These are phyloP conservation scores for Podospora australis DNA, from an alignment of 495 filamentous ascomycete species.

Conservation along the genomic window DNA sequence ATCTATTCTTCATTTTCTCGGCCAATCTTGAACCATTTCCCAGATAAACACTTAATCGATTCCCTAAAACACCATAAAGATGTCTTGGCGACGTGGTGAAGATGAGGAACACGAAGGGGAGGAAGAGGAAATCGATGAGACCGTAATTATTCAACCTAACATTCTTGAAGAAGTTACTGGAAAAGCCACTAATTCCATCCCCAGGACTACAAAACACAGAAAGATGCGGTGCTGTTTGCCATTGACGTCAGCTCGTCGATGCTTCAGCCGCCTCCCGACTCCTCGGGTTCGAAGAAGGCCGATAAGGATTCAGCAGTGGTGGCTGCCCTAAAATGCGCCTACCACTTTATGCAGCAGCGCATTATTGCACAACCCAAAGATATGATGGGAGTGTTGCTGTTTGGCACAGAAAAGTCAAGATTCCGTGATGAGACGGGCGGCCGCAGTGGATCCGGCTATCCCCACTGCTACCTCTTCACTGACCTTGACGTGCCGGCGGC, in stretches of 20 bases:
- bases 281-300: slow-evolving; percentile 62
- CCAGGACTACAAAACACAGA: slow-evolving; percentile 82
- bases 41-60: too few relatives aligned
- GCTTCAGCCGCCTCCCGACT: slow-evolving; percentile 62
- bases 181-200: not conserved
- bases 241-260: slow-evolving; percentile 93
- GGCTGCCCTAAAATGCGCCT: slow-evolving; percentile 90
- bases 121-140: slow-evolving; percentile 68
- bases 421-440: slow-evolving; percentile 63
- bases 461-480: slow-evolving; percentile 86
- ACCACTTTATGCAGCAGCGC: slow-evolving; percentile 91
- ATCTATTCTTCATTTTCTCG: too few relatives aligned
- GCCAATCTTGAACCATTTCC: too few relatives aligned
- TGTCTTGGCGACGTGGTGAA: slow-evolving; percentile 37
- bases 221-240: slow-evolving; percentile 94
- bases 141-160: slow-evolving; percentile 41
- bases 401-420: slow-evolving; percentile 80
- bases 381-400: slow-evolving; percentile 96
- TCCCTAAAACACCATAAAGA: slow-evolving; percentile 13
- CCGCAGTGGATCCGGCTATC: slow-evolving; percentile 61
- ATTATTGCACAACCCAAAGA: slow-evolving; percentile 95
- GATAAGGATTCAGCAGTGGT: slow-evolving; percentile 63
- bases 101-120: slow-evolving; percentile 52
- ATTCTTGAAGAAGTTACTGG: not conserved
- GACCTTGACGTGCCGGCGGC: slow-evolving; percentile 86